These are phyloP conservation scores for Physaria fendleri DNA, from an alignment of 345 rosid species.

Conservation along the genomic window DNA sequence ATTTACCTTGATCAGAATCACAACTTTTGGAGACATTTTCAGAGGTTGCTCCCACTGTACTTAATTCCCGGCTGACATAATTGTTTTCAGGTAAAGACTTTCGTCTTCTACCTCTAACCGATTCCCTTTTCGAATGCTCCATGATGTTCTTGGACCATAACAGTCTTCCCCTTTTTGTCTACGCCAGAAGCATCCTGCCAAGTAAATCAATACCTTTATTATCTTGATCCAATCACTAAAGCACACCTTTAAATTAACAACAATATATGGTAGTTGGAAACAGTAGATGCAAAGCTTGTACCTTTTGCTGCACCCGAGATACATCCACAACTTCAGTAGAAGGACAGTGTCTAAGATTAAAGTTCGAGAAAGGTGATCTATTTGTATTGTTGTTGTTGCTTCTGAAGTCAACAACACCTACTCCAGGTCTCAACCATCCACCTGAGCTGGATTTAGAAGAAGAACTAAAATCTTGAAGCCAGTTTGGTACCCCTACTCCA, in stretches of 20 bases:
- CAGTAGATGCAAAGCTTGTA: too few relatives aligned
- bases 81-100: slow-evolving; percentile 41
- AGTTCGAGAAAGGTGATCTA: slow-evolving; percentile 30
- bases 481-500: slow-evolving; percentile 30
- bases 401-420: slow-evolving; percentile 31
- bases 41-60: too few relatives aligned
- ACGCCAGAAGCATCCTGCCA: slow-evolving; percentile 52
- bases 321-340: slow-evolving; percentile 28
- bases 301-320: slow-evolving; percentile 43
- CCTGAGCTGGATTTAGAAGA: slow-evolving; percentile 31
- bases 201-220: slow-evolving; percentile 12
- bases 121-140: slow-evolving; percentile 28
- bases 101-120: slow-evolving; percentile 46
- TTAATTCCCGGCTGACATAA: too few relatives aligned
- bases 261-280: neutral
- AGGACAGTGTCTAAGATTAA: slow-evolving; percentile 27
- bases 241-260: slow-evolving; percentile 2
- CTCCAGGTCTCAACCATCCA: slow-evolving; percentile 32
- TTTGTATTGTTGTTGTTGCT: slow-evolving; percentile 21
- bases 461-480: slow-evolving; percentile 29
- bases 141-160: too few relatives aligned
- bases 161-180: too few relatives aligned
- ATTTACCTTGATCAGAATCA: slow-evolving; percentile 36
- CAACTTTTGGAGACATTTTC: slow-evolving; percentile 28
- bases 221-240: neutral